These are phyloP conservation scores for Blastobotrys parvus DNA, from an alignment of 805 yeast species.

Conservation along the genomic window DNA sequence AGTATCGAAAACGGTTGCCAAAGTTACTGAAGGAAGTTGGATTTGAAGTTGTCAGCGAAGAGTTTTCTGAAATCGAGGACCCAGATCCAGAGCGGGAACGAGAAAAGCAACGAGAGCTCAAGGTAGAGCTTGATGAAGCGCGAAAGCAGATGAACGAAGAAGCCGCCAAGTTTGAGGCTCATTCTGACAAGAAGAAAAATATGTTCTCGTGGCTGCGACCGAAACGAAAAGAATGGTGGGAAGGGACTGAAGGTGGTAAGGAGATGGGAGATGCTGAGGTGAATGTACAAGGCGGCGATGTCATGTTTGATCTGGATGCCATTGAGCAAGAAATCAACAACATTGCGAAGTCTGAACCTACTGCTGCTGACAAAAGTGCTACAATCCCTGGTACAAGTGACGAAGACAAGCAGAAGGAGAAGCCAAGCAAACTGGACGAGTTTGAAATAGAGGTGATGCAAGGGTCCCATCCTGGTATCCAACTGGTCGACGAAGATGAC, in stretches of 20 bases:
- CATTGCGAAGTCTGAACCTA: slow-evolving; percentile 14
- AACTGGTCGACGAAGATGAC: background rate
- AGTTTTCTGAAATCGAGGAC: slow-evolving; percentile 91
- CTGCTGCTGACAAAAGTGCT: background rate
- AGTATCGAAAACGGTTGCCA: slow-evolving; percentile 93
- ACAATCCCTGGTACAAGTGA: background rate
- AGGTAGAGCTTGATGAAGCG: slow-evolving; percentile 82
- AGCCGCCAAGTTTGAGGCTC: slow-evolving; percentile 16
- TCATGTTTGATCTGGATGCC: slow-evolving; percentile 33
- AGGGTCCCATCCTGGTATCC: background rate
- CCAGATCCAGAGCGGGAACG: slow-evolving; percentile 85
- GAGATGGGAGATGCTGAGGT: slow-evolving; percentile 32
- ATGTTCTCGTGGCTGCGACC: slow-evolving; percentile 38
- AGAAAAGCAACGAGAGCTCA: slow-evolving; percentile 65
- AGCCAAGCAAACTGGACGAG: background rate
- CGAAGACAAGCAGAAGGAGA: background rate
- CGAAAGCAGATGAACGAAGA: slow-evolving; percentile 45
- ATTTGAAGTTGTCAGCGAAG: slow-evolving; percentile 80
- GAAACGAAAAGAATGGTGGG: slow-evolving; percentile 53
- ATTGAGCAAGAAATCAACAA: slow-evolving; percentile 29
- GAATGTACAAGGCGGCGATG: slow-evolving; percentile 33
- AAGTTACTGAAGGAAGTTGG: slow-evolving; percentile 57
- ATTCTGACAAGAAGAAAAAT: slow-evolving; percentile 23
- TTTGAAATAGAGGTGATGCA: background rate
- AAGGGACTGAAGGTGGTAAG: slow-evolving; percentile 30